Evolutionary conservation across 2,329 filamentous ascomycete species (phyloP).

Genomic region (Fusarium devonianum): DNA sequence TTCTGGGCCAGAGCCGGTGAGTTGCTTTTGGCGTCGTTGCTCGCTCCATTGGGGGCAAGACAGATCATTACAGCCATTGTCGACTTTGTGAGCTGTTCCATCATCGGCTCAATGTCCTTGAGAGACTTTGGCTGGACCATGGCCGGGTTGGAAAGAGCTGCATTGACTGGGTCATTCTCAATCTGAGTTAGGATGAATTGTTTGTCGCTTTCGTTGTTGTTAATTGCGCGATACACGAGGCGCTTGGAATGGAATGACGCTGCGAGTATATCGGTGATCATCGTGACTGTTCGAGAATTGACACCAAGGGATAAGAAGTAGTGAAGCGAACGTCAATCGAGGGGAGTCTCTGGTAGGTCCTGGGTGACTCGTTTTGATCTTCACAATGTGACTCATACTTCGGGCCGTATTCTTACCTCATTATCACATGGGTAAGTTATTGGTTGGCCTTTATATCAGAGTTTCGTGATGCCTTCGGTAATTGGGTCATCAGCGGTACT

Average conservation of each 20-base stretch:
- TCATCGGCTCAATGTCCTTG: background rate
- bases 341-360: no score
- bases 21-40: background rate
- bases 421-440: no score
- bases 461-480: no score
- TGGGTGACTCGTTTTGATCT: no score
- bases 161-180: conserved; percentile 12
- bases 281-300: no score
- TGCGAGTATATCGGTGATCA: conserved; percentile 4
- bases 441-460: no score
- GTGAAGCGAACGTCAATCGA: no score
- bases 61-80: conserved; percentile 11
- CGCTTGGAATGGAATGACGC: conserved; percentile 25
- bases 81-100: conserved; percentile 1
- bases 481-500: no score
- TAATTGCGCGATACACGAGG: conserved; percentile 18
- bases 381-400: no score
- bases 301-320: no score
- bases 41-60: background rate
- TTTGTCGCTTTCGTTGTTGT: conserved; percentile 21
- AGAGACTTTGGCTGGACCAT: conserved; percentile 7
- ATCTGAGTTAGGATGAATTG: conserved; percentile 19
- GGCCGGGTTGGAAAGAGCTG: conserved; percentile 4
- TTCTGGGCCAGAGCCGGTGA: no score
- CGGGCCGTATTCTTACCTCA: no score